phyloP scores from a whole-genome alignment of 345 rosid species.

The Gossypium arboreum region DNA sequence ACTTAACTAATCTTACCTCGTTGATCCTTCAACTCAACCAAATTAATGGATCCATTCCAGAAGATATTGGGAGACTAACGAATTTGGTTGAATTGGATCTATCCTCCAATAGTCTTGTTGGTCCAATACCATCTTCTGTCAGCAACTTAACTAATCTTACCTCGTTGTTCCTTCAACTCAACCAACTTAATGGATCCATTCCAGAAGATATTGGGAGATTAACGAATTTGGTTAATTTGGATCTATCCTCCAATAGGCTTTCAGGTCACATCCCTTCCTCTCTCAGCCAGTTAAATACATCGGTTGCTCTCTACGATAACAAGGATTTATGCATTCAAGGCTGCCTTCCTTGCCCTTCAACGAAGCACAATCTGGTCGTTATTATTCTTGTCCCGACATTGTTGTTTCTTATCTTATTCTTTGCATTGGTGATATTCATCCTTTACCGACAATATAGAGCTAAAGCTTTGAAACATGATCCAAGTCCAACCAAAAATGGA shows the following conservation, averaged over 20 bases:
- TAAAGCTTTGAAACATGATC: neutral
- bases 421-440: neutral
- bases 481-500: neutral
- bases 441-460: neutral
- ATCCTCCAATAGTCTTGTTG: neutral
- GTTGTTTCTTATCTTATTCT: neutral
- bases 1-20: neutral
- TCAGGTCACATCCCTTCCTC: too few species aligned
- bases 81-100: neutral
- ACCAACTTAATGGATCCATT: neutral
- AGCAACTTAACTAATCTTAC: too few species aligned
- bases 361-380: neutral
- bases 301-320: rapidly evolving
- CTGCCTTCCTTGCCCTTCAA: too few species aligned
- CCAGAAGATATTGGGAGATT: neutral
- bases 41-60: neutral
- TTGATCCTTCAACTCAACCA: neutral
- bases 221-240: too few species aligned
- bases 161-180: too few species aligned
- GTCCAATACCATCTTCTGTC: neutral
- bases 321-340: neutral
- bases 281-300: rapidly evolving
- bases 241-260: too few species aligned
- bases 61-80: neutral
- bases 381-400: neutral